phyloP scores from a whole-genome alignment of 2,329 filamentous ascomycete genomes.

The Fusarium decemcellulare region DNA sequence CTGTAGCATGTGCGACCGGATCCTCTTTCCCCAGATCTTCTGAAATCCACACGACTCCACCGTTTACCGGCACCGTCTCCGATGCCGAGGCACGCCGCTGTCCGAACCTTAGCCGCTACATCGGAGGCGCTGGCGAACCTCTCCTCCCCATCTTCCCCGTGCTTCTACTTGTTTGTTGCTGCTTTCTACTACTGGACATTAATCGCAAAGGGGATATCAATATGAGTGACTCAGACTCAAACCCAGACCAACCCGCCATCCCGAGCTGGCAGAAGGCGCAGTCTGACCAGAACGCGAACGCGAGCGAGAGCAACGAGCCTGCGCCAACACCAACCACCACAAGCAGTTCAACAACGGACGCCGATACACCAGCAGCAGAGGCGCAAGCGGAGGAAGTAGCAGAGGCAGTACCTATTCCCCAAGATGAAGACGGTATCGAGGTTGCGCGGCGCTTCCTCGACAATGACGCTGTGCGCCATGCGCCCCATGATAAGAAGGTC shows the following conservation, averaged over 20 bases:
- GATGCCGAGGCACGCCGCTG: constrained; percentile 47
- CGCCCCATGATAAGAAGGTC: constrained; percentile 79
- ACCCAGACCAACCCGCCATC: constrained; percentile 41
- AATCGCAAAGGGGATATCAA: not conserved
- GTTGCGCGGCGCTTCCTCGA: constrained; percentile 83
- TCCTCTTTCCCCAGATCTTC: constrained; percentile 16
- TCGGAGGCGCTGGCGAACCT: constrained; percentile 27
- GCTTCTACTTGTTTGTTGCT: not conserved
- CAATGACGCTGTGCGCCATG: constrained; percentile 79
- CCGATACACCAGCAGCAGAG: constrained; percentile 25
- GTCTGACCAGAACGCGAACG: constrained; percentile 29
- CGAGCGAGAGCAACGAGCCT: constrained; percentile 25
- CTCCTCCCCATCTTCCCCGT: constrained; percentile 7
- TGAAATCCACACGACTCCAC: constrained; percentile 25
- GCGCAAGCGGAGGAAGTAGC: constrained; percentile 12
- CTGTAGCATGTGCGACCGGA: not conserved
- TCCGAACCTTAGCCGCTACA: constrained; percentile 43
- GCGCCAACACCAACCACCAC: constrained; percentile 34
- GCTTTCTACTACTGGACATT: not conserved
- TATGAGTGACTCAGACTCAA: constrained; percentile 54
- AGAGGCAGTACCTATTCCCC: not conserved
- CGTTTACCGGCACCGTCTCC: constrained; percentile 36
- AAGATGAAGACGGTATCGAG: constrained; percentile 58
- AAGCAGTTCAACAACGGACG: constrained; percentile 33
- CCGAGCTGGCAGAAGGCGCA: constrained; percentile 51